phyloP scores from a whole-genome alignment of 495 filamentous ascomycete species.

The Aspergillus panamensis region DNA sequence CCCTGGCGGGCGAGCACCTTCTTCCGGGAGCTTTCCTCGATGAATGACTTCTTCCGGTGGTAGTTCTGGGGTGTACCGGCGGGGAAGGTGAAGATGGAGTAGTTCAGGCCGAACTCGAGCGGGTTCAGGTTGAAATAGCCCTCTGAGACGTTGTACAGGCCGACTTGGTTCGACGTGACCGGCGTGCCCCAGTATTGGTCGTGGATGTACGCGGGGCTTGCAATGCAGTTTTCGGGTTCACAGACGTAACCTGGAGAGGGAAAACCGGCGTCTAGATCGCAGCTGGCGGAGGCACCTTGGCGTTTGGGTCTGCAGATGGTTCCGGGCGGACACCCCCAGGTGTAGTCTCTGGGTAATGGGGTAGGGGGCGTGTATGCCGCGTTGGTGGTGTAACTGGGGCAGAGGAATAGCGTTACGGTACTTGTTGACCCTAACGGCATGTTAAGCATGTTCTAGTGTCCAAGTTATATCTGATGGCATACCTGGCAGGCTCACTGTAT shows the following conservation, averaged over 20 bases:
- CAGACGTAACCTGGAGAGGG: constrained; percentile 55
- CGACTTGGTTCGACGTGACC: constrained; percentile 34
- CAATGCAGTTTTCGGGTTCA: constrained; percentile 51
- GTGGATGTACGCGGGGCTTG: constrained; percentile 31
- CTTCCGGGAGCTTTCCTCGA: not conserved
- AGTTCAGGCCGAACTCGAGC: constrained; percentile 56
- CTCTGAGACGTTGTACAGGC: constrained; percentile 45
- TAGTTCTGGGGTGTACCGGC: not conserved
- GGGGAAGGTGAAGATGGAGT: constrained; percentile 51
- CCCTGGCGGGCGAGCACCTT: constrained; percentile 15
- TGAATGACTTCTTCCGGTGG: constrained; percentile 4
- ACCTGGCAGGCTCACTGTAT: not conserved
- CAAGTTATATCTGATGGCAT: not conserved
- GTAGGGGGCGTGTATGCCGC: constrained; percentile 33
- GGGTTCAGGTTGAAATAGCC: constrained; percentile 67
- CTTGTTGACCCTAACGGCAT: constrained; percentile 4
- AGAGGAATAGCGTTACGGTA: constrained; percentile 24
- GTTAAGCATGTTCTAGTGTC: not conserved
- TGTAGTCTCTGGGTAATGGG: constrained; percentile 38
- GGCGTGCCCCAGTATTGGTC: constrained; percentile 38
- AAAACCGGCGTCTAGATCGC: constrained; percentile 52
- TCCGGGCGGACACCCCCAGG: constrained; percentile 59
- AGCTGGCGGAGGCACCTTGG: constrained; percentile 33
- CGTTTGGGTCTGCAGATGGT: constrained; percentile 48
- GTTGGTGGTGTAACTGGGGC: constrained; percentile 30